Conservation (phyloP, 345 rosid species). For the Dipteronia sinensis region DNA sequence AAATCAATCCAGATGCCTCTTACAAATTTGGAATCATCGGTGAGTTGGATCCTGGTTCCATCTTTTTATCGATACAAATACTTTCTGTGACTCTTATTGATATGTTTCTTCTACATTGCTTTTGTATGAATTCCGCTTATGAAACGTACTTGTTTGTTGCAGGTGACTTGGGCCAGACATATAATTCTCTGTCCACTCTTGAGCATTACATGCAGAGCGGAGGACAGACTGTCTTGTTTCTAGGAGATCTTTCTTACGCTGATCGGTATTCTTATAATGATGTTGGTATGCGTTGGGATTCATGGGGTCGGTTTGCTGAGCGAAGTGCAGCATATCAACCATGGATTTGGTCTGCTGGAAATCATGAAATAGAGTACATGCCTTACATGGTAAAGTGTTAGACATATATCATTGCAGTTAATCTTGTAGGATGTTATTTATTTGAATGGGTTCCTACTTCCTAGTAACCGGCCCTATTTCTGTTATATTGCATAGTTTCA, state of each 20-base stretch:
- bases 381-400: constrained; percentile 74
- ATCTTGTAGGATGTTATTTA: background rate
- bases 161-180: constrained; percentile 99
- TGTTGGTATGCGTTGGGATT: constrained; percentile 87
- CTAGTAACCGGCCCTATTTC: too few relatives aligned
- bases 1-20: constrained; percentile 68
- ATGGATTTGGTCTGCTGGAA: constrained; percentile 96
- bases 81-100: constrained; percentile 3
- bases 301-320: constrained; percentile 94
- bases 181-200: constrained; percentile 86
- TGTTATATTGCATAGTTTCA: background rate
- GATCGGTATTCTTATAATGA: constrained; percentile 80
- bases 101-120: background rate
- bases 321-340: constrained; percentile 89
- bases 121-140: background rate
- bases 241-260: constrained; percentile 96
- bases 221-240: constrained; percentile 79
- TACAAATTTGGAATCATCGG: constrained; percentile 96
- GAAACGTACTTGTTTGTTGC: constrained; percentile 22
- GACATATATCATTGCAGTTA: background rate
- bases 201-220: constrained; percentile 87
- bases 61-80: background rate
- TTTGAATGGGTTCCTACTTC: too few relatives aligned
- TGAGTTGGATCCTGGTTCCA: constrained; percentile 35
- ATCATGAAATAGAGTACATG: constrained; percentile 90